Evolutionary conservation across 2,329 filamentous ascomycete species (phyloP).

Genomic region (Aschersonia sp.): DNA sequence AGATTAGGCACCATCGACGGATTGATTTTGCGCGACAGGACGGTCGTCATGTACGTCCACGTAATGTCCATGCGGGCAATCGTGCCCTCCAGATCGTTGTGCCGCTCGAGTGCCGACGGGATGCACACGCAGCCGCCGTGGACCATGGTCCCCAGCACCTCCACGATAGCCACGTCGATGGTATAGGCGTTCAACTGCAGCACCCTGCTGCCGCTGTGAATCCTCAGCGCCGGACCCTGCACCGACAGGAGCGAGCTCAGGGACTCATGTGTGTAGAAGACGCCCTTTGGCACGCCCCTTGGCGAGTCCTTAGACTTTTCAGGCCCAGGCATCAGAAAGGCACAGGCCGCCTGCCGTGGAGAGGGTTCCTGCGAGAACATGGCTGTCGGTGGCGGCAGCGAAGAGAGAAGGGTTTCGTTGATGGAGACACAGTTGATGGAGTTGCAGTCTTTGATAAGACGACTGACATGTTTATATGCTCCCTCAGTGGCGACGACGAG

Average conservation of each 20-base stretch:
- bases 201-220: constrained; percentile 36
- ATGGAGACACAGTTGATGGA: constrained; percentile 26
- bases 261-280: constrained; percentile 46
- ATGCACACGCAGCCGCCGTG: constrained; percentile 46
- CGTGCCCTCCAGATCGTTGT: constrained; percentile 32
- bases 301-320: constrained; percentile 9
- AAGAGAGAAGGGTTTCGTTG: constrained; percentile 24
- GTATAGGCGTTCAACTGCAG: constrained; percentile 39
- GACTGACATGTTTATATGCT: constrained; percentile 22
- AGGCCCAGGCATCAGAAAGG: constrained; percentile 42
- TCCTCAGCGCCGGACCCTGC: constrained; percentile 34
- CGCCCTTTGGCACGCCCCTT: constrained; percentile 31
- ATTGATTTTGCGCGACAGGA: constrained; percentile 34
- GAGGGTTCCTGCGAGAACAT: constrained; percentile 17
- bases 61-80: constrained; percentile 36
- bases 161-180: constrained; percentile 36
- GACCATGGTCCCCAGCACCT: constrained; percentile 36
- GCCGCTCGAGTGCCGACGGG: constrained; percentile 32
- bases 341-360: constrained; percentile 39
- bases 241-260: constrained; percentile 38
- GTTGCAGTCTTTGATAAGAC: constrained; percentile 23
- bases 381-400: constrained; percentile 15
- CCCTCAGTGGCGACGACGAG: constrained; percentile 30
- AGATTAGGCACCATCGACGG: constrained; percentile 21
- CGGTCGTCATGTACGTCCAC: constrained; percentile 42